These are phyloP conservation scores for Cladosporium colombiae DNA, from an alignment of 2,329 filamentous ascomycete species.

Conservation along the genomic window DNA sequence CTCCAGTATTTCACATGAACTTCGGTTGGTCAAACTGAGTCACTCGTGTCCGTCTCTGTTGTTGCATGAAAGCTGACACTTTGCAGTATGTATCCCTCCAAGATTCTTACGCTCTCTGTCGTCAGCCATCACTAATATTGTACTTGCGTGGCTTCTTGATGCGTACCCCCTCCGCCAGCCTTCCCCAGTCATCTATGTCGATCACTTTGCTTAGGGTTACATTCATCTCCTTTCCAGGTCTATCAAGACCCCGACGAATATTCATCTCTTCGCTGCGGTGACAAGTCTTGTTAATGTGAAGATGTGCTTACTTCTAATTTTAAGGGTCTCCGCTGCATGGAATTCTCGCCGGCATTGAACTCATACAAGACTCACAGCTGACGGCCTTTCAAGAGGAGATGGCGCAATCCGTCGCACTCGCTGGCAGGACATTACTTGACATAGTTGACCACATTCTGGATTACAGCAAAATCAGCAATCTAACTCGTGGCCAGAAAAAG, in stretches of 20 bases:
- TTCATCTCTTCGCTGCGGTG: no score
- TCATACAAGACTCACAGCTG: slow-evolving; percentile 48
- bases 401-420: slow-evolving; percentile 50
- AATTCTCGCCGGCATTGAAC: slow-evolving; percentile 49
- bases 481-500: slow-evolving; percentile 20
- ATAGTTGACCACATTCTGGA: slow-evolving; percentile 47
- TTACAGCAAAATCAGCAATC: slow-evolving; percentile 46
- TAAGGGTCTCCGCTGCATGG: slow-evolving; percentile 49
- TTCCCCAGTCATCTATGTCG: no score
- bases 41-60: background rate
- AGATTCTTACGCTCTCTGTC: background rate
- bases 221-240: no score
- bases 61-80: background rate
- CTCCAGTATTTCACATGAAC: slow-evolving; percentile 53
- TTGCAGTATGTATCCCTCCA: background rate
- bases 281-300: no score
- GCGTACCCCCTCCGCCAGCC: no score
- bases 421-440: slow-evolving; percentile 52
- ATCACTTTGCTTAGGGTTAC: no score
- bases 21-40: slow-evolving; percentile 27
- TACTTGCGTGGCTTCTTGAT: no score
- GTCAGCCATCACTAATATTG: background rate
- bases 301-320: background rate
- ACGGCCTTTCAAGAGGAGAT: slow-evolving; percentile 45
- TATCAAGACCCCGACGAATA: no score